phyloP scores from a whole-genome alignment of 2,329 filamentous ascomycete genomes.

The Lasiodiplodia citricola region DNA sequence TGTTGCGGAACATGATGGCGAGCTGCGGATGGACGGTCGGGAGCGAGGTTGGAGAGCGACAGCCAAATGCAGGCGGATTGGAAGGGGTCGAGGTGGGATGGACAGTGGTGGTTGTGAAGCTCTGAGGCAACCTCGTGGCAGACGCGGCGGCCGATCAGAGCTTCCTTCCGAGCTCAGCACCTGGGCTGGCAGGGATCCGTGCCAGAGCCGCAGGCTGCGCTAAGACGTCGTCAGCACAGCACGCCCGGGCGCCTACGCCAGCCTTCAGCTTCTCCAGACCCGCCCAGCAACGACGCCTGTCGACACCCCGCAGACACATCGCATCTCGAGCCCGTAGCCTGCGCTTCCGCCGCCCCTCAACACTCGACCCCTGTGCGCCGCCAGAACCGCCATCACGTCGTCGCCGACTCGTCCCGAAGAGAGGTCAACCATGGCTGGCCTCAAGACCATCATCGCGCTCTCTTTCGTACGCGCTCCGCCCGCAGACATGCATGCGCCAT shows the following conservation, averaged over 20 bases:
- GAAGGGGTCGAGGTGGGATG: conserved; percentile 20
- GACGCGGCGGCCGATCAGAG: conserved; percentile 28
- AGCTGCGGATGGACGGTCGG: conserved; percentile 25
- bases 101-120: conserved; percentile 29
- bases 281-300: conserved; percentile 10
- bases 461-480: conserved; percentile 74
- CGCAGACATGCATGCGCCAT: not conserved
- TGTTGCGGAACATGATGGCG: conserved; percentile 94
- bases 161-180: conserved; percentile 19
- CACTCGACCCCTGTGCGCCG: not conserved
- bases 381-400: conserved; percentile 9
- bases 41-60: not conserved
- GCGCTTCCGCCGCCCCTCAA: not conserved
- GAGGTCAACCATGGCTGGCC: conserved; percentile 70
- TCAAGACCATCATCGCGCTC: conserved; percentile 98
- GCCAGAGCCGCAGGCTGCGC: conserved; percentile 12
- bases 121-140: conserved; percentile 33
- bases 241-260: conserved; percentile 19
- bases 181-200: conserved; percentile 17
- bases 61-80: conserved; percentile 14
- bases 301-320: conserved; percentile 2
- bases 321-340: conserved; percentile 4
- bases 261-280: conserved; percentile 15
- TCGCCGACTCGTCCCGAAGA: conserved; percentile 30
- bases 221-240: conserved; percentile 20